Evolutionary conservation across 305 asterid genomes (phyloP).

Genomic region (Fraxinus greggii): DNA sequence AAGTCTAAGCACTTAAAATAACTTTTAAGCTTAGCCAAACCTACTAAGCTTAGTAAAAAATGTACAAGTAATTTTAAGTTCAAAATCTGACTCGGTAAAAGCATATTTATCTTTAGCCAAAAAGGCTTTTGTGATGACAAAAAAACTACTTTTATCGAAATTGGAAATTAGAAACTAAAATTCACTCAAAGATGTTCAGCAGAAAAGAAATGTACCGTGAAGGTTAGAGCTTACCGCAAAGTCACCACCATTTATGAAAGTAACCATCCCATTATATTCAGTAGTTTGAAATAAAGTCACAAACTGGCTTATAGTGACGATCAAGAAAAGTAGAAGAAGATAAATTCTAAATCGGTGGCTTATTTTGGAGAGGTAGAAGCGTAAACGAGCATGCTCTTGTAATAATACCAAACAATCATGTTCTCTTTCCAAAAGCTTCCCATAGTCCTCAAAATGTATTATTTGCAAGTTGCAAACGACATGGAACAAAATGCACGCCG

Average conservation of each 20-base stretch:
- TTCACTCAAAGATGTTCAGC: neutral
- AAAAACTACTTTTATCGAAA: neutral
- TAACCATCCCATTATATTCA: constrained; percentile 53
- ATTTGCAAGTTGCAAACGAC: constrained; percentile 78
- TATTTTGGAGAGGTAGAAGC: constrained; percentile 69
- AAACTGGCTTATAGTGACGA: constrained; percentile 71
- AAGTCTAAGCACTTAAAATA: neutral
- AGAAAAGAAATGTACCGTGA: neutral
- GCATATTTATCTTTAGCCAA: neutral
- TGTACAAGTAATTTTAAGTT: neutral
- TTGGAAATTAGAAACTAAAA: constrained; percentile 9
- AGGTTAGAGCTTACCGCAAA: constrained; percentile 67
- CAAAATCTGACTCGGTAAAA: neutral
- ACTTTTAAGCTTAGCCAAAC: neutral
- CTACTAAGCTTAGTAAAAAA: neutral
- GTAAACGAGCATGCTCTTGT: constrained; percentile 71
- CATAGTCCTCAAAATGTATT: constrained; percentile 77
- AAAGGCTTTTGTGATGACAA: neutral
- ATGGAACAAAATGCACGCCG: constrained; percentile 62
- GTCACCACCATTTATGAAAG: constrained; percentile 77
- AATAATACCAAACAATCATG: constrained; percentile 51
- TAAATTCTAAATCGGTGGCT: constrained; percentile 88
- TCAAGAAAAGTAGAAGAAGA: constrained; percentile 67
- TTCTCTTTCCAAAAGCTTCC: constrained; percentile 71
- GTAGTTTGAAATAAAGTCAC: constrained; percentile 67